Evolutionary conservation across 2,329 filamentous ascomycete species (phyloP), one percentile per base, ranked within the genome.

Genomic region (Diplodia scrobiculata): DNA sequence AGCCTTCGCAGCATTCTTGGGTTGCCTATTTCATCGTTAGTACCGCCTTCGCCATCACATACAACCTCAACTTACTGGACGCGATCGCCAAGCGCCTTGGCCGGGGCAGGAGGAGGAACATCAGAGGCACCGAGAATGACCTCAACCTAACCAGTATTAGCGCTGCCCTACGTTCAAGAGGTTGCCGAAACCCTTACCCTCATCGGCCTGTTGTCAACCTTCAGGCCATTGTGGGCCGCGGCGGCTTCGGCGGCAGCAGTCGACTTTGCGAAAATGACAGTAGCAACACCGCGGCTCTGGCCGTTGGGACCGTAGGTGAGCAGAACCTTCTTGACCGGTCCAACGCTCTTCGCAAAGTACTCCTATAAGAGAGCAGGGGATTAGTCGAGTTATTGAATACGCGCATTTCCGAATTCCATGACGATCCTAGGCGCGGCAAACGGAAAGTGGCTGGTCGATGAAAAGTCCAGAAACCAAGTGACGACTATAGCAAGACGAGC

Each of bases 301-400:
- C 94, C 94, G 76, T 91, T 92, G 70, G 94, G 91, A 74, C 94
- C 95, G 81, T 99, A 99, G 62, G 91, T 92, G 73, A 99, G 84
- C 72, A 95, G 89, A 70, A 96, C 91, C 79, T 86, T 90, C 86
- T 96, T 97, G 80, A 98, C 91, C 70, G 90, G 87, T 72, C 93
- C 94, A 78, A 97, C 88, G 73, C 91, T 90, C 76, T 91, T 89
- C 75, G 84, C 82, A 79, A 99, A 98, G 81, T 98, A 99, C 83
- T 99, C 95, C 95, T 99, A 92, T 80, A 79, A 80, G 79, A 83
- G 82, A 79, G 71, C n/a, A 76, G 75, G 78, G 82, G 80, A 88
- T 92, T 87, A 92, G 90, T 91, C 75, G 76, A 81, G 54, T 38
- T 21, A 17, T 54, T 55, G 21, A 62, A 36, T 27, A 62, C 27